Conservation (phyloP, 768 basidiomycete genomes). For the Gloeophyllum trabeum region DNA sequence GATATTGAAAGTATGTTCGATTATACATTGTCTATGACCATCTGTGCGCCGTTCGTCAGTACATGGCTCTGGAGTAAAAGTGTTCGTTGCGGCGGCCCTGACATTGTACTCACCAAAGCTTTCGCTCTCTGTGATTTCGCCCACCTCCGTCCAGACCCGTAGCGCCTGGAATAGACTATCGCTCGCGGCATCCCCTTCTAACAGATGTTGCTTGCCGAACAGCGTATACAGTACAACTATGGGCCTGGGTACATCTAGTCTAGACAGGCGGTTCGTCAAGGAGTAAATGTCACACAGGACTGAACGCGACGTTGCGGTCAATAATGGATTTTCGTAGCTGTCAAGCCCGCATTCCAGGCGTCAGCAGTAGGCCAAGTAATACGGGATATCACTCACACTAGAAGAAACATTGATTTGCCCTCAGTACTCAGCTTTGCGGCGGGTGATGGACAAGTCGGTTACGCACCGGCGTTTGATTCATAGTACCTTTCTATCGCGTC, state of each 20-base stretch:
- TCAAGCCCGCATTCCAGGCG: neutral
- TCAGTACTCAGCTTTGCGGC: slow-evolving; percentile 5
- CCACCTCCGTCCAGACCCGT: slow-evolving; percentile 65
- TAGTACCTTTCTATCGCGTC: slow-evolving; percentile 53
- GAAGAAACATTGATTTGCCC: slow-evolving; percentile 7
- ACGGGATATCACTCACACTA: slow-evolving; percentile 12
- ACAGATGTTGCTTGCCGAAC: slow-evolving; percentile 30
- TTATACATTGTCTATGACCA: slow-evolving; percentile 60
- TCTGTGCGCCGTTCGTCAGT: slow-evolving; percentile 27
- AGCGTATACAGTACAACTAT: slow-evolving; percentile 46
- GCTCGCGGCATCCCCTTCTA: slow-evolving; percentile 12
- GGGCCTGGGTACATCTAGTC: slow-evolving; percentile 60
- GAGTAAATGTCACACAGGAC: slow-evolving; percentile 63
- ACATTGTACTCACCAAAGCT: slow-evolving; percentile 49
- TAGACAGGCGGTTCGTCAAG: slow-evolving; percentile 46
- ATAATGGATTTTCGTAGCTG: slow-evolving; percentile 71
- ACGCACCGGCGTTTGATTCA: slow-evolving; percentile 58
- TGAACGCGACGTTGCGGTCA: slow-evolving; percentile 65
- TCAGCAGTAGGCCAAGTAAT: slow-evolving; percentile 11
- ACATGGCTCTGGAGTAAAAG: neutral
- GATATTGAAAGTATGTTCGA: slow-evolving; percentile 73
- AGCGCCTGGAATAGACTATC: slow-evolving; percentile 49
- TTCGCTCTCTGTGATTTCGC: slow-evolving; percentile 68
- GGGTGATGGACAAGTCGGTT: slow-evolving; percentile 2
- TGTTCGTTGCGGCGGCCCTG: neutral